Base-by-base conservation (phyloP, 805 yeast genomes). In the Starmerella kuoi region DNA sequence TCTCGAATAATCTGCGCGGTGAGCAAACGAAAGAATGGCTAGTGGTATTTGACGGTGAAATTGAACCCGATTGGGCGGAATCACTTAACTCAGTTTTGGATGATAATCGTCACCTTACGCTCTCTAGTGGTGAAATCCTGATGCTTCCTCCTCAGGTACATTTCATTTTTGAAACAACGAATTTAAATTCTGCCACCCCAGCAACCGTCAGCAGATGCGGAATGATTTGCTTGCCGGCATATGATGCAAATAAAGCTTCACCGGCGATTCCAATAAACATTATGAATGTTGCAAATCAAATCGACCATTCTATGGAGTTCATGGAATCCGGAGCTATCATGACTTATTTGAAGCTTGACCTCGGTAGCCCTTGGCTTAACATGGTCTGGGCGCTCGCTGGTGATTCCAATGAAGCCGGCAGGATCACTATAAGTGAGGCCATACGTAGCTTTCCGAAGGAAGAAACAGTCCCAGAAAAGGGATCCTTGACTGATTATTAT, bases 121-220 rank as follows among this genome's bases (percentile, higher is more conserved):
- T 88, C 8, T 91, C 97, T 0, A 85, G 76, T 55, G 97, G 97
- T 31, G 97, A 88, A 57, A 71, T 95, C 19, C 56, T 88, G 5
- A 63, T 70, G 1, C 59, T 88, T 1, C 85, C 94, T 0, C 52
- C 61, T 0, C 78, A 79, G 49, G 68, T 84, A 3, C 67, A 73
- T 19, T 56, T 88, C 11, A 51, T 86, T 0, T 86, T 88, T 62
- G 97, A 88, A 55, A 84, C 82, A 3, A 79, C 79, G 37, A 66
- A 60, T 35, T 59, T 88, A 40, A 57, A 62, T 2, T 64, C 72
- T 50, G 81, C 94, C 0, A 88, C 97, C 0, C 84, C 84, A 0
- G 97, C 97, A 0, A 88, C 97, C 0, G 72, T 88, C 20, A 83
- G 91, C 59, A 72, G 97, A 57, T 87, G 96, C 66, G 95, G 94